These are phyloP conservation scores for Monosporozyma siamensis DNA, from an alignment of 805 yeast species.

Conservation along the genomic window DNA sequence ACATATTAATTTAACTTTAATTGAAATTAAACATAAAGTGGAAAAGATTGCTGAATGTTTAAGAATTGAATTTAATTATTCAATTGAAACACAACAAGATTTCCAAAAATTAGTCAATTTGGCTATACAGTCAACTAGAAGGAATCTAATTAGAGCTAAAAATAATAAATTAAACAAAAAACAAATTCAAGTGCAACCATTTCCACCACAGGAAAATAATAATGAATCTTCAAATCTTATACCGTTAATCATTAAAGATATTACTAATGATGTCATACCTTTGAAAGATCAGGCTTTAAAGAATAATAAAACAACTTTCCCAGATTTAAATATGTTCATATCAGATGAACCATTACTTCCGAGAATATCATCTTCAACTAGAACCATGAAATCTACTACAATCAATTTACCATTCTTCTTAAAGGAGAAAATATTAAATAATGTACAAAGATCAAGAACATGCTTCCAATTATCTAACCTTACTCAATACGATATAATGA, in stretches of 20 bases:
- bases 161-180: slow-evolving; percentile 19
- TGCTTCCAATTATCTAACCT: slow-evolving; percentile 36
- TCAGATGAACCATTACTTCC: neutral
- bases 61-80: slow-evolving; percentile 68
- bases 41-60: slow-evolving; percentile 65
- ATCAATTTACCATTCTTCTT: slow-evolving; percentile 15
- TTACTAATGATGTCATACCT: slow-evolving; percentile 19
- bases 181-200: slow-evolving; percentile 2
- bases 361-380: neutral
- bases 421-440: slow-evolving; percentile 34
- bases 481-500: neutral
- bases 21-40: slow-evolving; percentile 83
- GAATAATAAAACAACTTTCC: neutral
- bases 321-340: slow-evolving; percentile 2
- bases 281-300: slow-evolving; percentile 16
- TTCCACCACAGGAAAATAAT: slow-evolving; percentile 12
- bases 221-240: slow-evolving; percentile 18
- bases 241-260: slow-evolving; percentile 8
- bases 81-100: slow-evolving; percentile 15
- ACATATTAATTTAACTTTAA: slow-evolving; percentile 57
- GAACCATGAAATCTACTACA: neutral
- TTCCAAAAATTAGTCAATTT: slow-evolving; percentile 87
- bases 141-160: slow-evolving; percentile 68
- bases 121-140: slow-evolving; percentile 84
- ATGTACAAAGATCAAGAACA: slow-evolving; percentile 54